Percentiles rank a stretch among this genome's conserved stretches.
Evolutionary conservation across 2,329 filamentous ascomycete species (phyloP).

Genomic region (Aspergillus quadrilineatus): DNA sequence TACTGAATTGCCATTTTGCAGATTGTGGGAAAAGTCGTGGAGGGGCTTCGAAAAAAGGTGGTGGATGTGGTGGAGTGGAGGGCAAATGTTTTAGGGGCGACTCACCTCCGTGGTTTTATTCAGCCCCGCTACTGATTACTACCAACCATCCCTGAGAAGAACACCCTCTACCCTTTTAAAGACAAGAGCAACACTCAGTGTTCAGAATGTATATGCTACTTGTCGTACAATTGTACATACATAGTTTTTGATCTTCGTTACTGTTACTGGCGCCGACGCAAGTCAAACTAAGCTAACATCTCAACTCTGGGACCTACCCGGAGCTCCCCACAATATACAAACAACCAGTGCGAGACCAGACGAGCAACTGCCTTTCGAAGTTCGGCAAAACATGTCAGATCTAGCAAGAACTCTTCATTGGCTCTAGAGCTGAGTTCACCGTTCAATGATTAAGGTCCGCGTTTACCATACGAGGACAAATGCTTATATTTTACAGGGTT

Average conservation of each 20-base stretch:
- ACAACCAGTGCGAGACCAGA: neutral
- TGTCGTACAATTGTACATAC: neutral
- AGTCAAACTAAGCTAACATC: neutral
- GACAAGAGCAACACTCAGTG: neutral
- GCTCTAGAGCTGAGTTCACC: neutral
- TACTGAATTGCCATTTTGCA: slow-evolving; percentile 38
- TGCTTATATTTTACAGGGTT: neutral
- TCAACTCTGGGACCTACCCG: neutral
- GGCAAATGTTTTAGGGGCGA: slow-evolving; percentile 23
- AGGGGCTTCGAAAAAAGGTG: slow-evolving; percentile 11
- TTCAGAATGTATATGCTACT: neutral
- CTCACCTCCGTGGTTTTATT: slow-evolving; percentile 6
- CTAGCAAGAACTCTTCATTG: neutral
- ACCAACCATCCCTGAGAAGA: too few relatives aligned
- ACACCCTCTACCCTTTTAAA: neutral
- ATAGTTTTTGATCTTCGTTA: neutral
- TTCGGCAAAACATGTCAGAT: neutral
- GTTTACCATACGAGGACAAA: neutral
- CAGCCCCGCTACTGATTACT: neutral
- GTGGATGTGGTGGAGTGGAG: slow-evolving; percentile 12
- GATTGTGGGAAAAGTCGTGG: neutral
- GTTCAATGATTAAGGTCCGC: neutral
- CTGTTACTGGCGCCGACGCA: neutral
- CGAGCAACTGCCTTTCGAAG: too few relatives aligned
- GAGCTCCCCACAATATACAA: slow-evolving; percentile 1